Base-by-base conservation (phyloP, 148 eudicot species). In the Amaranthus hypochondriacus region DNA sequence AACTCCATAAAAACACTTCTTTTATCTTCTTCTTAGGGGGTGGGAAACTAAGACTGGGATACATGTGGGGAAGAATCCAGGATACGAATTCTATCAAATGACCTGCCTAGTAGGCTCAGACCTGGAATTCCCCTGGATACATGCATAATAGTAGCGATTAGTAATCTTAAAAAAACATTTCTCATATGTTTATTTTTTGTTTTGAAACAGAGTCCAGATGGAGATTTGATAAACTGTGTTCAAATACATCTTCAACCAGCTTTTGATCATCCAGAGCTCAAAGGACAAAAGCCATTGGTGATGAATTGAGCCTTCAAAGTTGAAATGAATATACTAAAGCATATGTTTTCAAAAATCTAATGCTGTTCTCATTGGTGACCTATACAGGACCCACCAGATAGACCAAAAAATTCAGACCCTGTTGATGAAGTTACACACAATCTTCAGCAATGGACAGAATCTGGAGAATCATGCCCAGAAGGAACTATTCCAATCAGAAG, bases 401-500 rank as follows among this genome's bases (percentile, higher is more conserved):
- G 94, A 85, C 99, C 99, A 18, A 96, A 86, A 66, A 84, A 86
- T 11, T 62, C 79, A 53, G 75, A 77, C 47, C 18, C 85, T 1
- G 66, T 6, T 9, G 86, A 90, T 63, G 81, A 78, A 56, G 66
- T 21, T 48, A 66, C 75, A 44, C 84, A 81, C 56, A 77, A 69
- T 51, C 66, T 86, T 63, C 97, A 96, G 77, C 76, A 73, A 10
- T 96, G 99, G 99, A 58, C 85, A 21, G 66, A 80, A 60, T 77
- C 87, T 4, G 89, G 88, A n/a, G 91, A 90, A 80, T 80, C 89
- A 48, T 96, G 99, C 73, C 99, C 99, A 9, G 84, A 89, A 80
- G 99, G 97, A 71, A 92, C 92, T 10, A 74, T 96, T 79, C 99
- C 97, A 42, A 89, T 96, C 73, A 87, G 96, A 84, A 92, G 91